phyloP scores from a whole-genome alignment of 2,329 filamentous ascomycete genomes.

The Xylariomycetidae sp. region DNA sequence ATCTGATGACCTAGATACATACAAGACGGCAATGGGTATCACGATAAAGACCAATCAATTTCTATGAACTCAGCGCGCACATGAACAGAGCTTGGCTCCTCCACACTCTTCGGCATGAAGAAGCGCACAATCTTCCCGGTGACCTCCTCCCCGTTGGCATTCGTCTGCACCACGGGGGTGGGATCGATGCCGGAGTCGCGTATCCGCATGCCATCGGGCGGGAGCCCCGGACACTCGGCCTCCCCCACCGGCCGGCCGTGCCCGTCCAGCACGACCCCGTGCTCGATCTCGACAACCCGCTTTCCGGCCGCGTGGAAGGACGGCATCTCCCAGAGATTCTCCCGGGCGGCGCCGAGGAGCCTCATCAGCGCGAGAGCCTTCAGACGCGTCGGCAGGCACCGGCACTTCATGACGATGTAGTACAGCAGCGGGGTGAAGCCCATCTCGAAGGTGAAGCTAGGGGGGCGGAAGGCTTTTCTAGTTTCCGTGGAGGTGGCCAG shows the following conservation, averaged over 20 bases:
- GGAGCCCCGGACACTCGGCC: slow-evolving; percentile 16
- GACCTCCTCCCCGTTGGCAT: slow-evolving; percentile 9
- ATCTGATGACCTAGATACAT: too few species aligned
- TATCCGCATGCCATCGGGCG: slow-evolving; percentile 22
- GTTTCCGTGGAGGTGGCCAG: slow-evolving; percentile 7
- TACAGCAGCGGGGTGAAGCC: slow-evolving; percentile 33
- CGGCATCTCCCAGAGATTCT: slow-evolving; percentile 32
- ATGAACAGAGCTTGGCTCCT: slow-evolving; percentile 15
- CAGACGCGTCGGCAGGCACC: slow-evolving; percentile 29
- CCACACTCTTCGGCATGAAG: slow-evolving; percentile 14
- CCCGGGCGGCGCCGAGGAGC: slow-evolving; percentile 23
- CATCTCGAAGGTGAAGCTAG: slow-evolving; percentile 36
- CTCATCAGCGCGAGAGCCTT: slow-evolving; percentile 28
- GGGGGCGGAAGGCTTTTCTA: not conserved
- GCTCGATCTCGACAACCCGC: slow-evolving; percentile 33
- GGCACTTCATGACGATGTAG: slow-evolving; percentile 33
- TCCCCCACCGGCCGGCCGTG: slow-evolving; percentile 10
- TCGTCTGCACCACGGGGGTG: slow-evolving; percentile 5
- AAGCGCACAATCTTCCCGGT: slow-evolving; percentile 16
- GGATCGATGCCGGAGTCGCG: slow-evolving; percentile 18
- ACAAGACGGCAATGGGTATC: not conserved
- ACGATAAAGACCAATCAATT: not conserved
- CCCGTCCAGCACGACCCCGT: slow-evolving; percentile 23
- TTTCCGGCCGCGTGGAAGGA: slow-evolving; percentile 26
- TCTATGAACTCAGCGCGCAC: slow-evolving; percentile 10